Conservation (phyloP, 2,329 filamentous ascomycete genomes). For the Penicillium sp. region DNA sequence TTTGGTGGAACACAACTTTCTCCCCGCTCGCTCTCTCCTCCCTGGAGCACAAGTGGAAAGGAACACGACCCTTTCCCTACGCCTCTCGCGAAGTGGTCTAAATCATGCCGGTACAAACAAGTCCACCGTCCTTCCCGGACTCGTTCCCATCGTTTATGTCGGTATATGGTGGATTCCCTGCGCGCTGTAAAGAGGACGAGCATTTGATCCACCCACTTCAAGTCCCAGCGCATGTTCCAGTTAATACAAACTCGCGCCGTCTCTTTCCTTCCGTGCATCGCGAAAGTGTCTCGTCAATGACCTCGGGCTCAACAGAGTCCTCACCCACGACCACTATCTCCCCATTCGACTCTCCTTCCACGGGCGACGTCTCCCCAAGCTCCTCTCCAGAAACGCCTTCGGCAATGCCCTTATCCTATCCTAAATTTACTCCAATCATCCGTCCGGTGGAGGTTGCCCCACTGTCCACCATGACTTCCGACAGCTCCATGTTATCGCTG, state of each 20-base stretch:
- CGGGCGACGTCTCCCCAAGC: conserved; percentile 88
- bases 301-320: conserved; percentile 86
- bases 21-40: conserved; percentile 17
- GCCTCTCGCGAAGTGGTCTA: conserved; percentile 20
- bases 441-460: conserved; percentile 35
- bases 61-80: conserved; percentile 36
- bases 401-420: conserved; percentile 65
- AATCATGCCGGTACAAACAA: conserved; percentile 51
- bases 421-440: conserved; percentile 44
- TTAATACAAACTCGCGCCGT: conserved; percentile 32
- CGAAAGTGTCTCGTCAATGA: conserved; percentile 51
- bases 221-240: conserved; percentile 37
- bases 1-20: conserved; percentile 23
- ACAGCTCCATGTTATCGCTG: conserved; percentile 38
- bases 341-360: conserved; percentile 86
- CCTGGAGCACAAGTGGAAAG: conserved; percentile 25
- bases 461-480: conserved; percentile 33
- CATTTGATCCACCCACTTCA: conserved; percentile 35
- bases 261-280: conserved; percentile 47
- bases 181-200: conserved; percentile 39
- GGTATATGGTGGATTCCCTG: conserved; percentile 54
- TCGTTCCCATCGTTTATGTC: conserved; percentile 61
- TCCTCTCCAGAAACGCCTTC: conserved; percentile 90
- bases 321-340: conserved; percentile 94
- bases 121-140: conserved; percentile 47